Base-by-base conservation (phyloP, 495 filamentous ascomycete species). In the Penicillium antarcticum region DNA sequence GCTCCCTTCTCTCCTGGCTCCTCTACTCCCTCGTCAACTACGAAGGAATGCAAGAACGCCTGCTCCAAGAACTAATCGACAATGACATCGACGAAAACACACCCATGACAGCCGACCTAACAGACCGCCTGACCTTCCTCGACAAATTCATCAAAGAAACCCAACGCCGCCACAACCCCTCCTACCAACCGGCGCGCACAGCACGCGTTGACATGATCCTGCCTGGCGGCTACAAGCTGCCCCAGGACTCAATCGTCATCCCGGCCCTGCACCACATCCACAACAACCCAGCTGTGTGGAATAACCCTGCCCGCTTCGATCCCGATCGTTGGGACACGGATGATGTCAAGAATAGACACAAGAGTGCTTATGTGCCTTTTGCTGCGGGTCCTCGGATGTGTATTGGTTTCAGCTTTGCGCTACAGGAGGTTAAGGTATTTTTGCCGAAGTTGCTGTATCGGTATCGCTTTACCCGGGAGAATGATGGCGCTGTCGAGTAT, bases 401-500 rank as follows among this genome's bases (percentile, higher is more conserved):
- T 56, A 79, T 84, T 48, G 80, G 79, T 0, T 83, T 82, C 59
- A 83, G 81, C 58, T 78, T 83, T 57, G 81, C 80, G 0, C 54
- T 84, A 17, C 62, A 67, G 40, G 78, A 84, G 50, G 63, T 81
- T 51, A 80, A 80, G 65, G 63, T 77, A 1, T 65, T 81, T 26
- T 42, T 84, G 42, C 54, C 70, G 0, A 71, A 81, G 62, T 51
- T 84, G 31, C 62, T 83, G 3, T 82, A 73, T 42, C 66, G 76
- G 13, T 84, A 83, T 51, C 51, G 76, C 42, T 83, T 79, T 42
- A 54, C 52, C 0, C 64, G 68, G 5, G 74, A 75, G 13, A 67
- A 65, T 10, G 53, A 67, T 35, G 71, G 67, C 18, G 51, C 67
- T 0, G 60, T 81, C n/a, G 75, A 78, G 44, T 84, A 84, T 55